Conservation (phyloP, 495 filamentous ascomycete genomes). For the Neurospora intermedia region DNA sequence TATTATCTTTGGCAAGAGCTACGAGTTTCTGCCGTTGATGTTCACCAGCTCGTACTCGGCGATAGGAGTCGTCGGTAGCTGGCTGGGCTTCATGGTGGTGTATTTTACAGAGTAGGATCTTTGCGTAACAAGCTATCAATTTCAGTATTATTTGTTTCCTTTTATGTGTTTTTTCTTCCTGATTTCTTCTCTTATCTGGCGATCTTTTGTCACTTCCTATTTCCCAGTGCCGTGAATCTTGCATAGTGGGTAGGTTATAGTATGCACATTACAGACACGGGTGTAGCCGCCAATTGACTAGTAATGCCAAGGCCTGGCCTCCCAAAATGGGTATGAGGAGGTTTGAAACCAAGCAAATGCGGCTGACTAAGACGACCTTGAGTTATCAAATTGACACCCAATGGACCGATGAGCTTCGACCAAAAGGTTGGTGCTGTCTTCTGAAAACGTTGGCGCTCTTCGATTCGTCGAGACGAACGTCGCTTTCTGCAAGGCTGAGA, state of each 20-base stretch:
- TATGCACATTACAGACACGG: neutral
- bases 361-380: neutral
- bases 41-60: conserved; percentile 94
- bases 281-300: neutral
- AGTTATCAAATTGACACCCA: neutral
- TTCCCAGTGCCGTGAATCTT: neutral
- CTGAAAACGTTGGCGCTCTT: neutral
- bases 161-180: too few species aligned
- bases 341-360: neutral
- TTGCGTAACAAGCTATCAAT: conserved; percentile 2
- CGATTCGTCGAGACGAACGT: neutral
- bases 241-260: too few species aligned
- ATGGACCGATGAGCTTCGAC: neutral
- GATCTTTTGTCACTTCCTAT: neutral
- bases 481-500: neutral
- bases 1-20: conserved; percentile 68
- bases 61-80: conserved; percentile 90
- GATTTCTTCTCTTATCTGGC: neutral
- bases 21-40: conserved; percentile 92
- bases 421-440: neutral
- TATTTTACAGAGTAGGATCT: conserved; percentile 60
- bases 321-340: neutral
- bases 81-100: conserved; percentile 90
- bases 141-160: neutral
- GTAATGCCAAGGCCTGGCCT: neutral